Evolutionary conservation across 2,329 filamentous ascomycete genomes (phyloP), one percentile per base, ranked within the genome.

Genomic region (Claviceps lovelessii): DNA sequence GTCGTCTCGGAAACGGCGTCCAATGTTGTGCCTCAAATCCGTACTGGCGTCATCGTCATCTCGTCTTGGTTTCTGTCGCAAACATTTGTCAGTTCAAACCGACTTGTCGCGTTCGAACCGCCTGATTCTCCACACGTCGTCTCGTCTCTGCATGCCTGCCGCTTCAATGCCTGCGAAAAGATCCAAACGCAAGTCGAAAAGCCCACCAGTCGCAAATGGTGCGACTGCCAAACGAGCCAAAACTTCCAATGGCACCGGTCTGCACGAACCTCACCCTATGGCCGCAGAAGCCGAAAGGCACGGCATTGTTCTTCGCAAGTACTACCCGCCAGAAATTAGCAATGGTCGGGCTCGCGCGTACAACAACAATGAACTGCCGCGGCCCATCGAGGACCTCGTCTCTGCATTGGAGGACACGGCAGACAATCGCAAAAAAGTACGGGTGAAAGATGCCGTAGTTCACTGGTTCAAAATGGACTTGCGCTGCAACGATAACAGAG

Each of bases 381-480:
- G 86, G 0, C 90, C 90, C 0, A 85, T 94, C 23, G 81, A 90
- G 61, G 68, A 78, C 0, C 75, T 95, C 2, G 66, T 81, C 6
- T 66, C 72, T 0, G 81, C 83, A 0, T 73, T 90, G 5, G 65
- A 74, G 29, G 78, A 83, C 2, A 93, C 88, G 0, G 69, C 74
- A 2, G 61, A 69, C 0, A 66, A 69, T 41, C 76, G 86, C 9
- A 71, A 74, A 33, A 67, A 71, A 1, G 75, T 86, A 13, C 58
- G 70, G 1, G 71, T 76, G 0, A 78, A 79, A 35, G 72, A 79
- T 31, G 80, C 83, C 0, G 84, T 95, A 0, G 79, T 95, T 0
- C 88, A 95, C 69, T 95, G 90, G 90, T 95, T 91, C 73, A 94
- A 93, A 70, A 82, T 80, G 63, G 90, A 95, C 66, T 70, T 95